Evolutionary conservation across 768 basidiomycete species (phyloP).

Genomic region (Auricularia sp.): DNA sequence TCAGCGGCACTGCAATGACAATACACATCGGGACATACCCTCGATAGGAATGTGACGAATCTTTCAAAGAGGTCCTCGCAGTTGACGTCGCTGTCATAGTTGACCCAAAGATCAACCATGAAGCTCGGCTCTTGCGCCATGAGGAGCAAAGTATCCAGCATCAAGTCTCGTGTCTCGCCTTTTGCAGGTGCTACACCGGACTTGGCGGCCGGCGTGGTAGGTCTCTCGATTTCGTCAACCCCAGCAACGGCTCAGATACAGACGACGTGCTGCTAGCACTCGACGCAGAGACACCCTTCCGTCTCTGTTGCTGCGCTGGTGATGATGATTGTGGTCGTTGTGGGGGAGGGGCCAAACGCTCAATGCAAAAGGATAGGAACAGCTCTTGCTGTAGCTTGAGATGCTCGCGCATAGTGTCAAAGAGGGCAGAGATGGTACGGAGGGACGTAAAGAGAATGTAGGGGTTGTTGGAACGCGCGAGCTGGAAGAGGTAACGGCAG

Average conservation of each 20-base stretch:
- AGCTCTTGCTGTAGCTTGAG: conserved; percentile 93
- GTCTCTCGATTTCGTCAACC: conserved; percentile 27
- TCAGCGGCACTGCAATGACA: no score
- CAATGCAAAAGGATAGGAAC: conserved; percentile 88
- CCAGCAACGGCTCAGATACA: conserved; percentile 7
- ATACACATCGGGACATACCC: conserved; percentile 18
- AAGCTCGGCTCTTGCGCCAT: conserved; percentile 78
- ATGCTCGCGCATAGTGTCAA: conserved; percentile 75
- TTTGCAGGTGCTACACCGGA: conserved; percentile 64
- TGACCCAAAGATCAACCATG: conserved; percentile 91
- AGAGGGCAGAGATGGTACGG: conserved; percentile 77
- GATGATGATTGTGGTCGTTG: conserved; percentile 14
- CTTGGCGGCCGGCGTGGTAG: conserved; percentile 29
- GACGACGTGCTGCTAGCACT: conserved; percentile 17
- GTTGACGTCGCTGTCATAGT: conserved; percentile 95
- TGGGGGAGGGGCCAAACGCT: conserved; percentile 62
- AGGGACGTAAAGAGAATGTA: conserved; percentile 70
- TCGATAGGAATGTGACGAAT: conserved; percentile 76
- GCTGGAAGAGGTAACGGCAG: conserved; percentile 94
- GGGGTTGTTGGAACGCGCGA: conserved; percentile 83
- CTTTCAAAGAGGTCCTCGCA: conserved; percentile 94
- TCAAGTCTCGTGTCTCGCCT: conserved; percentile 79
- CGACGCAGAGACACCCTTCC: conserved; percentile 11
- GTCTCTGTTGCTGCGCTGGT: not conserved
- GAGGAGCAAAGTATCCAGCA: conserved; percentile 78